Evolutionary conservation across 2,329 filamentous ascomycete species (phyloP), one percentile per base, ranked within the genome.

Genomic region (Neoscytalidium dimidiatum): DNA sequence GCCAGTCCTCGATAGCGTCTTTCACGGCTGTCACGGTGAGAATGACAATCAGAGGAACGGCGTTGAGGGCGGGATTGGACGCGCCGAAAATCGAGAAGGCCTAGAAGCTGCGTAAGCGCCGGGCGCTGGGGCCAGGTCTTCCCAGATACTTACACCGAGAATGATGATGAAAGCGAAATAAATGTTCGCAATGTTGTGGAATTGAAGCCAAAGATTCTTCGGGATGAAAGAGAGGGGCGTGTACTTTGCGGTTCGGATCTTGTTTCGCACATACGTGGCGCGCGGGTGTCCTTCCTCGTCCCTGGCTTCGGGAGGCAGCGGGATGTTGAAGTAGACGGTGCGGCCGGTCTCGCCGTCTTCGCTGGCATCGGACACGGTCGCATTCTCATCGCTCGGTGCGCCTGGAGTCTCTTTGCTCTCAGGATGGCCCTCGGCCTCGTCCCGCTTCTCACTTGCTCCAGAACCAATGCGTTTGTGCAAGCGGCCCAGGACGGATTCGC

Each of bases 151-250:
- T 89, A 98, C 95, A 73, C 90, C 89, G 66, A 99, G 86, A 74
- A 99, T 96, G 75, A 97, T 94, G 72, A 94, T 86, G 80, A 98
- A 97, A 71, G 98, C 84, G 85, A 99, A 99, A 81, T 98, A 99
- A 62, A 98, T 90, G 78, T 99, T 99, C 74, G 95, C 95, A 73
- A 99, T 90, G 75, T 98, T 98, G 80, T 99, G 94, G 75, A 99
- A 98, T 79, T 99, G 96, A 69, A 96, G 92, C 88, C 90, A 99
- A 74, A 99, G 76, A 79, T 99, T 98, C 82, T 98, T 98, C 14
- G 95, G 95, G 29, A 99, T 79, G 79, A 99, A 99, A 66, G 92
- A 96, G 68, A 99, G 79, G 8, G 96, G 90, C 7, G 95, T 99
- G 78, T 99, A 99, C 80, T 98, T 99, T 66, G 95, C 92, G 3